phyloP scores from a whole-genome alignment of 805 yeast genomes.

The Schwanniomyces vanrijiae region DNA sequence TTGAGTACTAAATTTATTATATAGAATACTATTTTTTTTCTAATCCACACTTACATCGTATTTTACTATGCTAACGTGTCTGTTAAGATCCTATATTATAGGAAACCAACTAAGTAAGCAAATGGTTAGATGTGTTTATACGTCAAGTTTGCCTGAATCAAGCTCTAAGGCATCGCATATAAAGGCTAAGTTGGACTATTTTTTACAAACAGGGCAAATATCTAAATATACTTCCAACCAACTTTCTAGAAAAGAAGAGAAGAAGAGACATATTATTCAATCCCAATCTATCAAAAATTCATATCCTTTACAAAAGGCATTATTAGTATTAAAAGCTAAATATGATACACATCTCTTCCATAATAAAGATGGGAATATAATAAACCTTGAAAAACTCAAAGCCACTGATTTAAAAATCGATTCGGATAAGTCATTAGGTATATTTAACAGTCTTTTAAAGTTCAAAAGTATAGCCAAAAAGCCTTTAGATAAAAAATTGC shows the following conservation, averaged over 20 bases:
- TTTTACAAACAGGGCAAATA: constrained; percentile 28
- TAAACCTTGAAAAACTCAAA: constrained; percentile 21
- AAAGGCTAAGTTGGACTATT: constrained; percentile 23
- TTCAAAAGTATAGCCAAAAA: constrained; percentile 21
- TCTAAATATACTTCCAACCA: constrained; percentile 16
- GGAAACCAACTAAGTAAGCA: not conserved
- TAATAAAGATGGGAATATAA: constrained; percentile 20
- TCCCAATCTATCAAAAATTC: not conserved
- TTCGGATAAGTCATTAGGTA: constrained; percentile 17
- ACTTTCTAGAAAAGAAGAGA: constrained; percentile 5
- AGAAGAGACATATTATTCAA: constrained; percentile 1
- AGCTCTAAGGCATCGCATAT: constrained; percentile 3
- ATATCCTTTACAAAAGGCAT: constrained; percentile 17
- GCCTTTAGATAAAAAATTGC: constrained; percentile 44
- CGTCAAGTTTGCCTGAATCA: not conserved
- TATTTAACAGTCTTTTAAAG: constrained; percentile 30
- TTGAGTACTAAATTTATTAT: not conserved
- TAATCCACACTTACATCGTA: not conserved
- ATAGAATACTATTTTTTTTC: not conserved
- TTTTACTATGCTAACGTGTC: not conserved
- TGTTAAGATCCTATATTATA: not conserved
- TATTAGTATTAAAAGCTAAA: constrained; percentile 27
- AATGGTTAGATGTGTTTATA: not conserved
- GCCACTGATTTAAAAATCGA: constrained; percentile 22
- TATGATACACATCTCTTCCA: constrained; percentile 28